Evolutionary conservation across 306 rosid genomes (phyloP).

Genomic region (cucumber (Cucumis sativus)): DNA sequence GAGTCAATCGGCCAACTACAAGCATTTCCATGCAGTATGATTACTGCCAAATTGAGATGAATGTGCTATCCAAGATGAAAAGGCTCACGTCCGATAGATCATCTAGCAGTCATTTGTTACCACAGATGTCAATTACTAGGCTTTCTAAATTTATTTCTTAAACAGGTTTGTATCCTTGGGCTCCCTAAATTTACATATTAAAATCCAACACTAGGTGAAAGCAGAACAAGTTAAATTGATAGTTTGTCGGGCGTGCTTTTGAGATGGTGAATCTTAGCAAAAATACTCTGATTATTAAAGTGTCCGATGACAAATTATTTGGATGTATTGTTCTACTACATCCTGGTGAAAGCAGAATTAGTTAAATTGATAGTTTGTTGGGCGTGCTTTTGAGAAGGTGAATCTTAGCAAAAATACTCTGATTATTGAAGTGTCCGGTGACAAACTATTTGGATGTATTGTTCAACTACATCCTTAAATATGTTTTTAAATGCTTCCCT

Average conservation of each 20-base stretch:
- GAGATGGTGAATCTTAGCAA: neutral
- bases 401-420: neutral
- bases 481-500: neutral
- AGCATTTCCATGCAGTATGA: neutral
- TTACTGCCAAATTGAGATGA: neutral
- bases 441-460: neutral
- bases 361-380: neutral
- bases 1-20: too few species aligned
- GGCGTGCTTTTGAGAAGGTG: neutral
- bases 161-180: neutral
- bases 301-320: neutral
- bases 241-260: neutral
- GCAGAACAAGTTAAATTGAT: neutral
- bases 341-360: neutral
- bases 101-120: neutral
- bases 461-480: neutral
- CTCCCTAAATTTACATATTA: neutral
- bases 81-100: neutral
- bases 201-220: neutral
- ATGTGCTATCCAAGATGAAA: neutral
- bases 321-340: neutral
- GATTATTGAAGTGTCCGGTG: neutral
- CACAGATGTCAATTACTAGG: neutral
- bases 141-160: neutral
- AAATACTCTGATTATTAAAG: neutral